Percentiles rank a stretch among this genome's conserved stretches.
Conservation (phyloP, 805 yeast genomes). For the Vanderwaltozyma polyspora region DNA sequence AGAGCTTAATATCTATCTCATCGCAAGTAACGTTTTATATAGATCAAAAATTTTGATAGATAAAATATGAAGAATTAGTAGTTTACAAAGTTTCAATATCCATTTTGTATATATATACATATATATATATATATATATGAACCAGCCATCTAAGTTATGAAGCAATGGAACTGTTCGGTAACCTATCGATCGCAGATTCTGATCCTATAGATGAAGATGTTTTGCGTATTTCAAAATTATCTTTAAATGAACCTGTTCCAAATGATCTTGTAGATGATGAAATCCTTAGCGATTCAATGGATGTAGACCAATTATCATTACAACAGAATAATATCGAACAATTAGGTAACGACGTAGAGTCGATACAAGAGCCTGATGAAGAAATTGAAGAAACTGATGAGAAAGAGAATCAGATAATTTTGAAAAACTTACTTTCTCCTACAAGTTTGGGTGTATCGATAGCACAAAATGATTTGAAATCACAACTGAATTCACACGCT, state of each 20-base stretch:
- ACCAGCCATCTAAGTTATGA: too few species aligned
- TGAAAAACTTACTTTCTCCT: conserved; percentile 20
- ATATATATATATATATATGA: too few species aligned
- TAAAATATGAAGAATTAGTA: too few species aligned
- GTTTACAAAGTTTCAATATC: too few species aligned
- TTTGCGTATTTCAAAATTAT: background rate
- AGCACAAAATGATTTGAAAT: conserved; percentile 11
- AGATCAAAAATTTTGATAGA: too few species aligned
- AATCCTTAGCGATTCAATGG: conserved; percentile 3
- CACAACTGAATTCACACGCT: conserved; percentile 10
- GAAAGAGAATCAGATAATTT: background rate
- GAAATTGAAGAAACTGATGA: conserved; percentile 5
- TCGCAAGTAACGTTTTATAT: too few species aligned
- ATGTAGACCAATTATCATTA: conserved; percentile 1
- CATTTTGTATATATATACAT: too few species aligned
- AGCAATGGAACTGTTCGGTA: conserved; percentile 1
- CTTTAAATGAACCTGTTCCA: conserved; percentile 3
- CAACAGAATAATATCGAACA: too few species aligned
- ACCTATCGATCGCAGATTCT: background rate
- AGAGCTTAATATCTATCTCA: too few species aligned
- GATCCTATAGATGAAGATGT: background rate
- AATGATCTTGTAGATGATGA: conserved; percentile 4
- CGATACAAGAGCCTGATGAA: conserved; percentile 12
- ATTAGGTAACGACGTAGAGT: too few species aligned
- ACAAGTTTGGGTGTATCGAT: conserved; percentile 23